Evolutionary conservation across 768 basidiomycete genomes (phyloP).

Genomic region (Mycena filopes): DNA sequence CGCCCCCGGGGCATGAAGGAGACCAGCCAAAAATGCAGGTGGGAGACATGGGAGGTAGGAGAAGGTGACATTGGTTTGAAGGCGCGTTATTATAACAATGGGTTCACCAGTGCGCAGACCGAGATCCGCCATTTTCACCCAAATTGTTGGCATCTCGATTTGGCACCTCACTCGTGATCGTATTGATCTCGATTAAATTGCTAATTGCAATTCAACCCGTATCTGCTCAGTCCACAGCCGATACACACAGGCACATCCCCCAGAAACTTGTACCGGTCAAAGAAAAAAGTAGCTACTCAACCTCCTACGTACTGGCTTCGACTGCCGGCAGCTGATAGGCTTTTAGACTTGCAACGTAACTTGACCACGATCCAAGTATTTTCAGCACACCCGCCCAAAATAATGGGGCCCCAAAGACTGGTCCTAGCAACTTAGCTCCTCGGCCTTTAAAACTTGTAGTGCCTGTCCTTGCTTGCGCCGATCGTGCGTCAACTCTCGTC

Average conservation of each 20-base stretch:
- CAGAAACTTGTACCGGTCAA: too few species aligned
- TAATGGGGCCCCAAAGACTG: too few species aligned
- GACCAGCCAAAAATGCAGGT: conserved; percentile 24
- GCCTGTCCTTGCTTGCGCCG: too few species aligned
- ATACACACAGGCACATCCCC: too few species aligned
- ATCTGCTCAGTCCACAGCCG: too few species aligned
- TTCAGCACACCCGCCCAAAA: background rate
- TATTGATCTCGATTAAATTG: background rate
- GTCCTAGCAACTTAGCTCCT: too few species aligned
- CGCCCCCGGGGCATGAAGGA: conserved; percentile 15
- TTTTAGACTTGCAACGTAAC: background rate
- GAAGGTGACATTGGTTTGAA: background rate
- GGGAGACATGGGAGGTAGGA: conserved; percentile 13
- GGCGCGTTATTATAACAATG: background rate
- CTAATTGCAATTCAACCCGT: too few species aligned
- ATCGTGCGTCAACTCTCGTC: too few species aligned
- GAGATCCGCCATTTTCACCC: conserved; percentile 18
- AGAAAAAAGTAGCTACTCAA: too few species aligned
- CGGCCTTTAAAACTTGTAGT: too few species aligned
- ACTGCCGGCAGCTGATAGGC: conserved; percentile 2
- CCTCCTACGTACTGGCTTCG: too few species aligned
- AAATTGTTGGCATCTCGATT: background rate
- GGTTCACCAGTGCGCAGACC: background rate
- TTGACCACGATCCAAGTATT: too few species aligned
- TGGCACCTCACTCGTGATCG: background rate